Percentiles rank a stretch among this genome's conserved stretches.
Conservation (phyloP, 345 rosid genomes). For the Melaleuca alternifolia region DNA sequence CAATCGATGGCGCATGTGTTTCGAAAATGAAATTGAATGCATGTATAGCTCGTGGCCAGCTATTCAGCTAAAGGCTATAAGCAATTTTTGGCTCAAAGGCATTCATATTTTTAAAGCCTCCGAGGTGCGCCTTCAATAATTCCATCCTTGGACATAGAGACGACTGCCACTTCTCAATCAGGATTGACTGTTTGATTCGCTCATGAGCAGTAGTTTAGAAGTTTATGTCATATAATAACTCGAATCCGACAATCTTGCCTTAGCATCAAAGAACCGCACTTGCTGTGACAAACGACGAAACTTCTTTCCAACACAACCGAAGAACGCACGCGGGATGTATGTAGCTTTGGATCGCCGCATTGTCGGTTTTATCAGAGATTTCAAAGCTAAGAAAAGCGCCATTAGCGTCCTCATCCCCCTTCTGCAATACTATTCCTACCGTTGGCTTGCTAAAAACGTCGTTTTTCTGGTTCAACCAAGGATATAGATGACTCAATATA, state of each 20-base stretch:
- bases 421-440: not conserved
- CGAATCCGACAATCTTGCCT: not conserved
- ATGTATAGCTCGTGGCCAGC: no score
- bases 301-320: not conserved
- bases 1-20: no score
- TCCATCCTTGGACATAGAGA: not conserved
- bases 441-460: not conserved
- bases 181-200: fast-evolving
- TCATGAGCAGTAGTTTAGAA: not conserved
- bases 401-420: not conserved
- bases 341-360: not conserved
- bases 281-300: not conserved
- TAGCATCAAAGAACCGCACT: not conserved
- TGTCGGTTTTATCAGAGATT: not conserved
- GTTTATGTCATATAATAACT: not conserved
- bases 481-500: not conserved
- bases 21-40: no score
- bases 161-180: not conserved
- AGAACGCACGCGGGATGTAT: not conserved
- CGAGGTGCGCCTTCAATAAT: not conserved
- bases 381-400: not conserved
- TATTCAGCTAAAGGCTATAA: not conserved
- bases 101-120: not conserved
- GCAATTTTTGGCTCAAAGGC: not conserved
- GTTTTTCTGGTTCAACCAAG: not conserved